A percentile compares a stretch with the other conserved stretches of the same genome.
phyloP scores from a whole-genome alignment of 495 filamentous ascomycete species.

The Penicillium atrosanguineum region DNA sequence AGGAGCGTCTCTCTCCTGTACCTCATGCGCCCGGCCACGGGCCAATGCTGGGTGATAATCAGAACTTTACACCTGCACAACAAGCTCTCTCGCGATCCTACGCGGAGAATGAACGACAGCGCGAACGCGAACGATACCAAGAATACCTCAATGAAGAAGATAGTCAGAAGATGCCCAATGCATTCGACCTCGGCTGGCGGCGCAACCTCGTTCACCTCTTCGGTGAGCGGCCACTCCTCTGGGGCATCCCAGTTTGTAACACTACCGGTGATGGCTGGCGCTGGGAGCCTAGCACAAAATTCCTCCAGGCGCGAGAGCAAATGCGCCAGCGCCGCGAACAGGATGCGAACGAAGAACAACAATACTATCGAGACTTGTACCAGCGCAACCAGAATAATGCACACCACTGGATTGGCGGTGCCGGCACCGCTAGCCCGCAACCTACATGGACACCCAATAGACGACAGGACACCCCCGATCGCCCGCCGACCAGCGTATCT shows the following conservation, averaged over 20 bases:
- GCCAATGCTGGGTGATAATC: conserved; percentile 5
- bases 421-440: conserved; percentile 12
- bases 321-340: conserved; percentile 57
- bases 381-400: conserved; percentile 39
- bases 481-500: conserved; percentile 49
- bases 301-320: conserved; percentile 63
- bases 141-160: conserved; percentile 87
- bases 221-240: conserved; percentile 64
- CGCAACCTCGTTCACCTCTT: conserved; percentile 83
- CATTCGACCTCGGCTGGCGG: conserved; percentile 83
- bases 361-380: conserved; percentile 44
- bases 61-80: conserved; percentile 37
- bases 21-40: conserved; percentile 25
- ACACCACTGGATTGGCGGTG: conserved; percentile 30
- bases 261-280: conserved; percentile 91
- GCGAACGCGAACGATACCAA: conserved; percentile 73
- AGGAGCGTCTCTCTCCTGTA: conserved; percentile 45
- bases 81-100: conserved; percentile 59
- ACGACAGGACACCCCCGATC: conserved; percentile 50
- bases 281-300: conserved; percentile 80
- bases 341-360: conserved; percentile 50
- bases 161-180: conserved; percentile 79
- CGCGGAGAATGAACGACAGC: conserved; percentile 67
- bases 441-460: conserved; percentile 36
- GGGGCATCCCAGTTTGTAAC: conserved; percentile 78